A percentile compares a stretch with the other conserved stretches of the same genome.
Evolutionary conservation across 2,329 filamentous ascomycete species (phyloP).

Genomic region (Aspergillus texensis): DNA sequence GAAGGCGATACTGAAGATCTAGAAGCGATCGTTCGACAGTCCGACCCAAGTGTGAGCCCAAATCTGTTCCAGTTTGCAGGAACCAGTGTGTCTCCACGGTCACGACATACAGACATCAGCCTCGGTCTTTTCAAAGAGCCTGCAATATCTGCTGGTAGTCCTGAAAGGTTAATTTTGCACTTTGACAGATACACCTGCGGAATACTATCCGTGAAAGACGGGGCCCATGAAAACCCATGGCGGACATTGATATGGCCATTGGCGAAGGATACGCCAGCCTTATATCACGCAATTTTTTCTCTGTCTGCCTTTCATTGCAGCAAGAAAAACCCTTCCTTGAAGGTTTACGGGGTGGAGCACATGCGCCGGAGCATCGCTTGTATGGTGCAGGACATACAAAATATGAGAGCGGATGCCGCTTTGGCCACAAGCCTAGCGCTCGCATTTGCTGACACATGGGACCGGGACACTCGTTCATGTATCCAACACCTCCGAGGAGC

Average conservation of each 20-base stretch:
- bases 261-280: conserved; percentile 63
- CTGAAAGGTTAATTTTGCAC: conserved; percentile 64
- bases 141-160: conserved; percentile 53
- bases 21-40: conserved; percentile 57
- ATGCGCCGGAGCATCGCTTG: conserved; percentile 66
- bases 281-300: conserved; percentile 69
- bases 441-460: conserved; percentile 72
- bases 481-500: conserved; percentile 71
- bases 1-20: conserved; percentile 51
- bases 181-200: conserved; percentile 70
- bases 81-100: conserved; percentile 37
- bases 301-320: conserved; percentile 71
- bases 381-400: conserved; percentile 62
- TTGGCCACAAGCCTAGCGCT: conserved; percentile 71
- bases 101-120: conserved; percentile 8
- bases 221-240: conserved; percentile 71
- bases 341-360: conserved; percentile 67
- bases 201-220: conserved; percentile 71
- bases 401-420: conserved; percentile 66
- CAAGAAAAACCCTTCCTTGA: conserved; percentile 58
- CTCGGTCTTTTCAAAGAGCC: conserved; percentile 49
- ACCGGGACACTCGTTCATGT: conserved; percentile 68
- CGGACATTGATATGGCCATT: conserved; percentile 71
- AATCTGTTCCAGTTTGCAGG: conserved; percentile 45
- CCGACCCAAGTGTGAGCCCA: conserved; percentile 31